These are phyloP conservation scores for Citrus inodora DNA, from an alignment of 345 rosid species.

Conservation along the genomic window DNA sequence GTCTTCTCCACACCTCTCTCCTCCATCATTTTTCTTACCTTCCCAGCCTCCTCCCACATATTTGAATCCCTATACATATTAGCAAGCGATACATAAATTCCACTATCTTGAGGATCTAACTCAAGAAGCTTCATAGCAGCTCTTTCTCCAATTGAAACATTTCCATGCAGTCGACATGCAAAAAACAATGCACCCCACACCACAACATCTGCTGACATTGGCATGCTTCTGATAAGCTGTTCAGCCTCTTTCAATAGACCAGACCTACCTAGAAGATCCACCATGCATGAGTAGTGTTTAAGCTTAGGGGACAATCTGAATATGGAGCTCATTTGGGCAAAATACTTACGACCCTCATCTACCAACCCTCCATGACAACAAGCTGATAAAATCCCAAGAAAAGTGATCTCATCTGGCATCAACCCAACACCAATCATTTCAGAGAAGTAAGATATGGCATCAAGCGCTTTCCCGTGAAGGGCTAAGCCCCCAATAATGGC, in stretches of 20 bases:
- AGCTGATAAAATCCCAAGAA: slow-evolving; percentile 73
- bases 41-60: slow-evolving; percentile 67
- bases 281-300: slow-evolving; percentile 91
- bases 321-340: slow-evolving; percentile 60
- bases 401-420: slow-evolving; percentile 80
- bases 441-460: slow-evolving; percentile 63
- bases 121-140: slow-evolving; percentile 75
- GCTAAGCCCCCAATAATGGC: slow-evolving; percentile 76
- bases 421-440: slow-evolving; percentile 62
- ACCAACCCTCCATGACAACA: slow-evolving; percentile 92
- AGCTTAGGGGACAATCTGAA: slow-evolving; percentile 51
- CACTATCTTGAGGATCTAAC: slow-evolving; percentile 75
- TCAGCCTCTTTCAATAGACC: slow-evolving; percentile 78
- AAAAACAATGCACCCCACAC: slow-evolving; percentile 86
- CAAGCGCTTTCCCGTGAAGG: slow-evolving; percentile 57
- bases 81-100: slow-evolving; percentile 73
- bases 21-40: slow-evolving; percentile 61
- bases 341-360: slow-evolving; percentile 61
- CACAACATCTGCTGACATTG: slow-evolving; percentile 66
- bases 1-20: slow-evolving; percentile 73
- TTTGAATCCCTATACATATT: slow-evolving; percentile 73
- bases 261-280: slow-evolving; percentile 82
- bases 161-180: slow-evolving; percentile 69
- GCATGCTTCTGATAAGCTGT: slow-evolving; percentile 62
- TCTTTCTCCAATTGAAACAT: slow-evolving; percentile 61